phyloP scores from a whole-genome alignment of 2,329 filamentous ascomycete species.

The Colletotrichum sp. region DNA sequence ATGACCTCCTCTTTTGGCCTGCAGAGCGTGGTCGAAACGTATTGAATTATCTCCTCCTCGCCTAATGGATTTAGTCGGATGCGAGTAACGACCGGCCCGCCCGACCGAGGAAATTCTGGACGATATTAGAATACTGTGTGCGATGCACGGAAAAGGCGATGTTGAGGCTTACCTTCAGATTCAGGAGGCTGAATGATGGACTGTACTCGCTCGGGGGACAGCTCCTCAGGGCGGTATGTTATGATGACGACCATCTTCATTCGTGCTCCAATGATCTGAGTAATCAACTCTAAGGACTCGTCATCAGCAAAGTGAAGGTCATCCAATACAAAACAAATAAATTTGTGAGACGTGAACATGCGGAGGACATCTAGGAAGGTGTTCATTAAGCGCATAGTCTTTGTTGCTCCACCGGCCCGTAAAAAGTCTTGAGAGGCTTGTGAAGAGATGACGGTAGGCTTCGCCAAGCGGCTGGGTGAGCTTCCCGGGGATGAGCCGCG shows the following conservation, averaged over 20 bases:
- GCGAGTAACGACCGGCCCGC: slow-evolving; percentile 66
- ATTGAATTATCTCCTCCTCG: slow-evolving; percentile 81
- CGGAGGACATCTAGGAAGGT: slow-evolving; percentile 86
- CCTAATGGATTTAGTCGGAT: slow-evolving; percentile 75
- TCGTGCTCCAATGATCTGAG: slow-evolving; percentile 77
- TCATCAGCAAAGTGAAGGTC: slow-evolving; percentile 91
- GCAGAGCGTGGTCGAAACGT: slow-evolving; percentile 82
- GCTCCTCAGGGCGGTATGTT: slow-evolving; percentile 73
- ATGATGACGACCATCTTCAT: slow-evolving; percentile 84
- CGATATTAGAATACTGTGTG: slow-evolving; percentile 26
- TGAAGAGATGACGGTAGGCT: slow-evolving; percentile 43
- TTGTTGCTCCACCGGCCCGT: slow-evolving; percentile 61
- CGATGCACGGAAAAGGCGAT: neutral
- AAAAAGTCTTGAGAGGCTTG: slow-evolving; percentile 66
- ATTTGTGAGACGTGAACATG: slow-evolving; percentile 80
- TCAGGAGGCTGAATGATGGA: slow-evolving; percentile 59
- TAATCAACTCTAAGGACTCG: slow-evolving; percentile 83
- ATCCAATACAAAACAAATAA: slow-evolving; percentile 88
- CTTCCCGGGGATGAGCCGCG: slow-evolving; percentile 56
- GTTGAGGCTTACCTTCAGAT: slow-evolving; percentile 49
- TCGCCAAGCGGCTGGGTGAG: slow-evolving; percentile 38
- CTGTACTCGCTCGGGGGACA: slow-evolving; percentile 60
- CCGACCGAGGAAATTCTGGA: slow-evolving; percentile 46
- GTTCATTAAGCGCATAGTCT: slow-evolving; percentile 79
- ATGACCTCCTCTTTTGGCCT: slow-evolving; percentile 74